phyloP scores from a whole-genome alignment of 352 stramenopile genomes.

The Thalassiosira exigua region DNA sequence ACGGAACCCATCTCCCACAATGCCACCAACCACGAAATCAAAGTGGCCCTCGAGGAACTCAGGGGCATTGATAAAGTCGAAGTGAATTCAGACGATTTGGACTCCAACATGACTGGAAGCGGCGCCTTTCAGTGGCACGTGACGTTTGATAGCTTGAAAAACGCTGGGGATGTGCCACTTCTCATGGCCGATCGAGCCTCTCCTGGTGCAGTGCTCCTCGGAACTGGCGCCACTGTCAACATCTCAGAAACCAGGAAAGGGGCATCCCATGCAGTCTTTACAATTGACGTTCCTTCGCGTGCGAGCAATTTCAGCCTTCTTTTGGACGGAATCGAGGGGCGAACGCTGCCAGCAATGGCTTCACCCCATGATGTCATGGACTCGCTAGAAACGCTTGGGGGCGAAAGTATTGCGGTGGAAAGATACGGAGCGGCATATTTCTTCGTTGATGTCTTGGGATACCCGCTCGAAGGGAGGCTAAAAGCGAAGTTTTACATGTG shows the following conservation, averaged over 20 bases:
- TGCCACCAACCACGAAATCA: conserved; percentile 88
- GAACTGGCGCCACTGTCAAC: conserved; percentile 58
- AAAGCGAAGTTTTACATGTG: conserved; percentile 34
- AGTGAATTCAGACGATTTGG: conserved; percentile 73
- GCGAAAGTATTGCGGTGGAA: conserved; percentile 40
- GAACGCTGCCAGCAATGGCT: conserved; percentile 16
- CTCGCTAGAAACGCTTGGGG: conserved; percentile 21
- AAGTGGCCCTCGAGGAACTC: conserved; percentile 84
- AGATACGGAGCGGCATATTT: conserved; percentile 47
- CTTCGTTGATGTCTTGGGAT: conserved; percentile 58
- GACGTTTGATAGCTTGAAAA: conserved; percentile 80
- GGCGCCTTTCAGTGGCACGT: conserved; percentile 72
- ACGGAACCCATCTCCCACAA: conserved; percentile 86
- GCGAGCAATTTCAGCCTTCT: conserved; percentile 39
- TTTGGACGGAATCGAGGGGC: conserved; percentile 42
- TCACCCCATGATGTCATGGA: conserved; percentile 17
- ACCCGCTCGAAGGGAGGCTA: conserved; percentile 28
- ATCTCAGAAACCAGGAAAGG: conserved; percentile 56
- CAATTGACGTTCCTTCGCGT: conserved; percentile 30
- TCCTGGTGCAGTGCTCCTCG: conserved; percentile 38
- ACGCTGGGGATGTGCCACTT: conserved; percentile 71
- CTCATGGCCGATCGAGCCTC: conserved; percentile 48
- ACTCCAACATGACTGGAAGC: conserved; percentile 66
- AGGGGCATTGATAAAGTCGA: conserved; percentile 80
- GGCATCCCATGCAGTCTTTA: conserved; percentile 36